A percentile compares a stretch with the other conserved stretches of the same genome.
phyloP scores from a whole-genome alignment of 2,329 filamentous ascomycete species.

The Fusarium anguioides region DNA sequence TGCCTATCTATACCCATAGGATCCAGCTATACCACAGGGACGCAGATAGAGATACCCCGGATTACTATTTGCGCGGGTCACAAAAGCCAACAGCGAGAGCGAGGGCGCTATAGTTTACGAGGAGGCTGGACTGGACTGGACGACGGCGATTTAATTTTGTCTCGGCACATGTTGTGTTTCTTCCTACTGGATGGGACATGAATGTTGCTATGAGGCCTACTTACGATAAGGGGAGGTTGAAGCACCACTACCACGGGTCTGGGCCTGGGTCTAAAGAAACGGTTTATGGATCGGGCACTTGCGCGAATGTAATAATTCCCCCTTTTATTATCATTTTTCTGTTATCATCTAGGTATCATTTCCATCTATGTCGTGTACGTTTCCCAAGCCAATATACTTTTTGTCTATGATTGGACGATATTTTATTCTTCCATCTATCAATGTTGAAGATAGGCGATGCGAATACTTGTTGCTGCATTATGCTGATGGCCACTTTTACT shows the following conservation, averaged over 20 bases:
- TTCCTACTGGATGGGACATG: constrained; percentile 19
- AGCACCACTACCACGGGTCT: constrained; percentile 43
- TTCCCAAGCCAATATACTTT: constrained; percentile 41
- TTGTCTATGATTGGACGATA: constrained; percentile 26
- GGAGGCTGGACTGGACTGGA: constrained; percentile 18
- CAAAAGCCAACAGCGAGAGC: constrained; percentile 37
- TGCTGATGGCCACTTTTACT: not conserved
- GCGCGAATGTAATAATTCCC: constrained; percentile 62
- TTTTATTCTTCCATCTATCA: not conserved
- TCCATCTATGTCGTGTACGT: constrained; percentile 42
- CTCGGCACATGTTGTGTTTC: constrained; percentile 35
- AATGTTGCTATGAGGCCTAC: constrained; percentile 29
- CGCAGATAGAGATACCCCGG: constrained; percentile 44
- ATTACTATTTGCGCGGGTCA: constrained; percentile 42
- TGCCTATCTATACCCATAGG: constrained; percentile 30
- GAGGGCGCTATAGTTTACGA: constrained; percentile 33
- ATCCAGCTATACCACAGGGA: constrained; percentile 37
- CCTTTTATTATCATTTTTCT: constrained; percentile 52
- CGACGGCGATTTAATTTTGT: constrained; percentile 42
- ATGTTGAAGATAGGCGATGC: not conserved
- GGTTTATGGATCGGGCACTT: constrained; percentile 49
- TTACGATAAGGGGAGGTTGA: constrained; percentile 40
- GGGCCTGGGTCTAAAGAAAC: constrained; percentile 38
- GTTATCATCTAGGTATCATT: constrained; percentile 39
- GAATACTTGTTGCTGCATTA: not conserved